A percentile compares a stretch with the other conserved stretches of the same genome.
Conservation (phyloP, 345 rosid genomes). For the Lepidium didymum region DNA sequence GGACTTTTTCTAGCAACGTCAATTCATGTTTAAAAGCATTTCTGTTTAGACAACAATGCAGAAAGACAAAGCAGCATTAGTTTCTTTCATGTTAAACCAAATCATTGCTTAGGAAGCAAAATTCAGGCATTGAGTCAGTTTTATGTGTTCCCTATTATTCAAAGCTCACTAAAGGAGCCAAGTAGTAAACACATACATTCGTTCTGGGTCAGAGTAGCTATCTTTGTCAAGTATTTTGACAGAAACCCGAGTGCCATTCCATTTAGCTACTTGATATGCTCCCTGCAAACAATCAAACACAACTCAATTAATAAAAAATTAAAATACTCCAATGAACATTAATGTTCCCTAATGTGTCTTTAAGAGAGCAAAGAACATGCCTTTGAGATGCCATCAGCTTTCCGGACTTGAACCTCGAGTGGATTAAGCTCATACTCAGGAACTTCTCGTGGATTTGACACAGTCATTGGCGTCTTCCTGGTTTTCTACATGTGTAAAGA, state of each 20-base stretch:
- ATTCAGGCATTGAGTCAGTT: neutral
- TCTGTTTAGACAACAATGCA: conserved; percentile 36
- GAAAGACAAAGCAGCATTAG: neutral
- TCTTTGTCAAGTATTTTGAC: conserved; percentile 88
- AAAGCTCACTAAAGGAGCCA: neutral
- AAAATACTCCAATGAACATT: neutral
- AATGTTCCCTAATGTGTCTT: neutral
- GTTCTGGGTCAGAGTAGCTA: conserved; percentile 55
- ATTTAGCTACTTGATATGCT: conserved; percentile 88
- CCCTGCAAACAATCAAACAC: conserved; percentile 49
- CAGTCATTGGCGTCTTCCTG: conserved; percentile 93
- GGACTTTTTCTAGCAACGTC: conserved; percentile 70
- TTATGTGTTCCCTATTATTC: neutral
- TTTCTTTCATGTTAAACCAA: neutral
- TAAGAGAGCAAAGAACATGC: conserved; percentile 23
- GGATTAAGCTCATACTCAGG: conserved; percentile 97
- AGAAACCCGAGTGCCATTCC: conserved; percentile 93
- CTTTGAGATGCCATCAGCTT: conserved; percentile 76
- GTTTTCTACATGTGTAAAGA: conserved; percentile 47
- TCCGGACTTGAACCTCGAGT: conserved; percentile 77
- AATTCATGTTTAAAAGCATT: conserved; percentile 76
- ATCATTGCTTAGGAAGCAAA: neutral
- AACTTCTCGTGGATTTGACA: conserved; percentile 72
- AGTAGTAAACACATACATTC: conserved; percentile 38
- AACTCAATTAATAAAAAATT: neutral